Percentiles rank a stretch among this genome's conserved stretches.
Conservation (phyloP, 1,139 yeast species). For the Arxiozyma bovina region DNA sequence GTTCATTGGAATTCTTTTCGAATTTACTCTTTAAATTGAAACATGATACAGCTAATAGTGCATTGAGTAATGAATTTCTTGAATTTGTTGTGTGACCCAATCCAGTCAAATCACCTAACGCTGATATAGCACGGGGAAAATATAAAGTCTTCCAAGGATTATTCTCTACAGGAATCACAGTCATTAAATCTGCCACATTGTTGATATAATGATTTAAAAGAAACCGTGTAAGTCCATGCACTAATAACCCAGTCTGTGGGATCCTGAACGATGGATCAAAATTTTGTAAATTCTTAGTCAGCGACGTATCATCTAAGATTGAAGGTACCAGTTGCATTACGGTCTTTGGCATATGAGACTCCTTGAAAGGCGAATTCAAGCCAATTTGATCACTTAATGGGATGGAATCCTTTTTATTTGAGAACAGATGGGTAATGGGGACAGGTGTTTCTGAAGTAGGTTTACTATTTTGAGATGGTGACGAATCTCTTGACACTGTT, state of each 20-base stretch:
- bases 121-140: conserved; percentile 72
- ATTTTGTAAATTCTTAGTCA: conserved; percentile 1
- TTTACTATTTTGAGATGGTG: background rate
- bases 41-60: conserved; percentile 72
- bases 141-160: conserved; percentile 85
- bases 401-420: background rate
- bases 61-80: conserved; percentile 68
- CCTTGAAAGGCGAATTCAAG: conserved; percentile 14
- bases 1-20: conserved; percentile 37
- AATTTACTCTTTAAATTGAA: conserved; percentile 71
- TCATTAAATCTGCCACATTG: conserved; percentile 79
- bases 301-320: conserved; percentile 14
- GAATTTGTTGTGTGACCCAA: conserved; percentile 70
- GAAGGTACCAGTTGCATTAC: conserved; percentile 28
- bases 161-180: conserved; percentile 63
- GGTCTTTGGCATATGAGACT: conserved; percentile 33
- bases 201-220: conserved; percentile 66
- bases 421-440: conserved; percentile 2
- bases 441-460: background rate
- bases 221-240: conserved; percentile 60
- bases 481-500: background rate
- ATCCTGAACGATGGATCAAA: conserved; percentile 40
- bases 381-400: conserved; percentile 12
- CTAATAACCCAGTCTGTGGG: conserved; percentile 54
- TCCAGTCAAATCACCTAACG: conserved; percentile 67